Conservation (phyloP, 805 yeast species). For the Spathaspora hagerdaliae region DNA sequence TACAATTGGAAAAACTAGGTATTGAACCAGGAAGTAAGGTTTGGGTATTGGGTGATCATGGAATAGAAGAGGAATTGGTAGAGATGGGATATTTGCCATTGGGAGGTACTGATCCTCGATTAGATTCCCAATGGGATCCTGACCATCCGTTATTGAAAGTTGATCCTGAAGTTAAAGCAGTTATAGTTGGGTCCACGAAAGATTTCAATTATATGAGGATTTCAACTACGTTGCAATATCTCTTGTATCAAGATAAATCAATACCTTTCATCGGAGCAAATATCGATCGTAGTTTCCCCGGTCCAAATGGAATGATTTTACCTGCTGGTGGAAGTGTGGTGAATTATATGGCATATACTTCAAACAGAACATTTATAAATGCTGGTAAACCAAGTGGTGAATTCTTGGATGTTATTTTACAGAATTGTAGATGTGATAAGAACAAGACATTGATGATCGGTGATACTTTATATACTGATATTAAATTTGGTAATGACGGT, state of each 20-base stretch:
- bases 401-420: conserved; percentile 26
- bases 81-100: conserved; percentile 30
- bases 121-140: conserved; percentile 23
- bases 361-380: conserved; percentile 27
- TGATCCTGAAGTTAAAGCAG: conserved; percentile 37
- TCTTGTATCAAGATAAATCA: conserved; percentile 24
- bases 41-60: conserved; percentile 39
- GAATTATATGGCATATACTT: conserved; percentile 32
- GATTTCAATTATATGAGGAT: conserved; percentile 34
- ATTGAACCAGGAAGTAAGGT: conserved; percentile 28
- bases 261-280: conserved; percentile 38
- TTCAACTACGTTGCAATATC: conserved; percentile 34
- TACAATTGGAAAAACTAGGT: conserved; percentile 18
- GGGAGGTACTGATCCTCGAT: conserved; percentile 29
- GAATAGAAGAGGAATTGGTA: conserved; percentile 31
- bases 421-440: conserved; percentile 22
- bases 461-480: conserved; percentile 40
- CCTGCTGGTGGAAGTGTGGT: conserved; percentile 43
- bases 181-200: conserved; percentile 38
- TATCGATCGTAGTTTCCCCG: conserved; percentile 40
- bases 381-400: conserved; percentile 37
- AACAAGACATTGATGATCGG: conserved; percentile 35
- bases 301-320: conserved; percentile 30
- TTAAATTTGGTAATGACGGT: conserved; percentile 41
- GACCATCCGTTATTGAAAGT: conserved; percentile 23